Percentiles rank a stretch among this genome's conserved stretches.
Conservation (phyloP, 1,284 basidiomycete species). For the Pseudozyma sp. region DNA sequence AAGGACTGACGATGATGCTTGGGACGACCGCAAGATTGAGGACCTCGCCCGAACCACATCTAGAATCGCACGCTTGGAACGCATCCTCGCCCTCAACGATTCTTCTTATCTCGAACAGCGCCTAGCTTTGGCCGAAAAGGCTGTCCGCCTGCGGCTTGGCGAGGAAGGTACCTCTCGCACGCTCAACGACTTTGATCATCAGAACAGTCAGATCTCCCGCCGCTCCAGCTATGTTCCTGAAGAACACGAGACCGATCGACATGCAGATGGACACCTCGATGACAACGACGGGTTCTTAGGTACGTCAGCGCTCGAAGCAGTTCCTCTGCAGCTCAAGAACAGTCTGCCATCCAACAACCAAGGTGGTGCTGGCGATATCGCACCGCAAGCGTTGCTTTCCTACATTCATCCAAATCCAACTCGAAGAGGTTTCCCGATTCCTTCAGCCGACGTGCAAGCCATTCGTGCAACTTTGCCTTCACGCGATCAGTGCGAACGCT, state of each 20-base stretch:
- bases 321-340: slow-evolving; percentile 43
- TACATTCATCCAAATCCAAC: slow-evolving; percentile 52
- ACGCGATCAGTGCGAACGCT: slow-evolving; percentile 42
- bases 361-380: slow-evolving; percentile 20
- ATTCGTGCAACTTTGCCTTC: slow-evolving; percentile 44
- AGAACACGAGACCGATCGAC: slow-evolving; percentile 37
- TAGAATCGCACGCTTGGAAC: slow-evolving; percentile 38
- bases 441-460: slow-evolving; percentile 39
- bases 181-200: slow-evolving; percentile 5
- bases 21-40: slow-evolving; percentile 47
- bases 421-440: slow-evolving; percentile 47
- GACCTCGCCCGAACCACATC: slow-evolving; percentile 45
- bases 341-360: slow-evolving; percentile 20
- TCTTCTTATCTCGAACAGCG: slow-evolving; percentile 43
- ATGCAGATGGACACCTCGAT: slow-evolving; percentile 43
- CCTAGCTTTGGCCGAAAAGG: slow-evolving; percentile 45
- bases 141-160: slow-evolving; percentile 27
- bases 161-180: slow-evolving; percentile 16
- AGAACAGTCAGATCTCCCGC: slow-evolving; percentile 18
- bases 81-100: slow-evolving; percentile 43
- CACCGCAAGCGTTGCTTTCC: slow-evolving; percentile 30
- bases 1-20: slow-evolving; percentile 27
- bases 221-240: slow-evolving; percentile 35
- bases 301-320: slow-evolving; percentile 44
- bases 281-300: slow-evolving; percentile 52